A percentile compares a stretch with the other conserved stretches of the same genome.
phyloP scores from a whole-genome alignment of 306 rosid genomes.

The Lathyrus aphaca region DNA sequence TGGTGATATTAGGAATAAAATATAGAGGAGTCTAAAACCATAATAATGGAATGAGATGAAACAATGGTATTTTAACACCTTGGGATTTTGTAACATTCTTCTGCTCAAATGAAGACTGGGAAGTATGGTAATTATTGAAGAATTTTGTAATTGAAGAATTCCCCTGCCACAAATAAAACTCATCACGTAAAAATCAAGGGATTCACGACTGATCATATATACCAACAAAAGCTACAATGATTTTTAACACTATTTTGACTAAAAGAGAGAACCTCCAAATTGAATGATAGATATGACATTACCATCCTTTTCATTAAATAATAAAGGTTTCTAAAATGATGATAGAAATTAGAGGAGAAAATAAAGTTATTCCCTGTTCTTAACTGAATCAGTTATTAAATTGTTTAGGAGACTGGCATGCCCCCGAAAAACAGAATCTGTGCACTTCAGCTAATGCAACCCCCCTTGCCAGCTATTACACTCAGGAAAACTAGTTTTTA shows the following conservation, averaged over 20 bases:
- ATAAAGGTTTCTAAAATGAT: slow-evolving; percentile 24
- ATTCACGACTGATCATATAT: slow-evolving; percentile 13
- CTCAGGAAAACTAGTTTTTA: no score
- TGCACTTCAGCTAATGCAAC: background rate
- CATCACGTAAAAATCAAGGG: background rate
- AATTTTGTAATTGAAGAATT: slow-evolving; percentile 64
- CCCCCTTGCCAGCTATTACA: no score
- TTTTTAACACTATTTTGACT: slow-evolving; percentile 12
- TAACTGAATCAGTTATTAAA: slow-evolving; percentile 4
- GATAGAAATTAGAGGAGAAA: background rate
- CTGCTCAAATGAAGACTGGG: slow-evolving; percentile 51
- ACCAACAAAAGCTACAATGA: slow-evolving; percentile 9
- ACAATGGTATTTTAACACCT: slow-evolving; percentile 42
- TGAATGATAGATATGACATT: slow-evolving; percentile 2
- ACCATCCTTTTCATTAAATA: background rate
- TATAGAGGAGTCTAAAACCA: background rate
- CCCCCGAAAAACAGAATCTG: no score
- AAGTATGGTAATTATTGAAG: slow-evolving; percentile 55
- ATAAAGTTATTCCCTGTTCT: slow-evolving; percentile 3
- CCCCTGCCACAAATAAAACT: slow-evolving; percentile 49
- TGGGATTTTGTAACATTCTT: slow-evolving; percentile 48
- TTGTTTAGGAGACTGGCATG: no score
- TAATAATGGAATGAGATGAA: slow-evolving; percentile 32
- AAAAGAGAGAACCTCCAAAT: slow-evolving; percentile 25
- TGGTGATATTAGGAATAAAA: slow-evolving; percentile 14